A percentile compares a stretch with the other conserved stretches of the same genome.
Conservation (phyloP, 2,329 filamentous ascomycete species). For the Xylaria multiplex region DNA sequence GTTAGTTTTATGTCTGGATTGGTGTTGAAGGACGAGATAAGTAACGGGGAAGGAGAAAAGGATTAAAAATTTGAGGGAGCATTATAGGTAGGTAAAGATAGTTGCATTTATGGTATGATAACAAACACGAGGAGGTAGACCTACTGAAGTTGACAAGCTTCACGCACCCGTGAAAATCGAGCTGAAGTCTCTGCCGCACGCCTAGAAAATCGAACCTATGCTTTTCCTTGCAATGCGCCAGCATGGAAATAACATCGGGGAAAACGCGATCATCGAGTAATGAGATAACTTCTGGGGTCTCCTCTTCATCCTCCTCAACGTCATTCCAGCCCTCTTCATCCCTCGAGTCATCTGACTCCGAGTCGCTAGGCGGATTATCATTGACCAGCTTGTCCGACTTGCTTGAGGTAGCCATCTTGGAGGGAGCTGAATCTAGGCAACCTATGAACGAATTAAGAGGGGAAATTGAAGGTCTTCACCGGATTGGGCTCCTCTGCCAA, state of each 20-base stretch:
- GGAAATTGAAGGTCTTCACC: constrained; percentile 22
- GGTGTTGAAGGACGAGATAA: neutral
- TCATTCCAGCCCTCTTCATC: constrained; percentile 63
- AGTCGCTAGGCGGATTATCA: constrained; percentile 46
- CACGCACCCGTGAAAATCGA: constrained; percentile 79
- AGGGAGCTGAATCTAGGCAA: neutral
- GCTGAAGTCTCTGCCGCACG: constrained; percentile 63
- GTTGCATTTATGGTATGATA: neutral
- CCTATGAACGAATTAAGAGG: constrained; percentile 14
- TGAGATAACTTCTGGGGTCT: constrained; percentile 70
- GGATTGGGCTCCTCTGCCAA: constrained; percentile 18
- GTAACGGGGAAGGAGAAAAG: neutral
- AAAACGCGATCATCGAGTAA: constrained; percentile 75
- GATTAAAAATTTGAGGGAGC: neutral
- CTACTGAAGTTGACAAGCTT: constrained; percentile 77
- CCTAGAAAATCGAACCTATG: constrained; percentile 74
- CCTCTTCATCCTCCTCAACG: constrained; percentile 68
- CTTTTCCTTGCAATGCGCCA: constrained; percentile 73
- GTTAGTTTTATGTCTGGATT: constrained; percentile 24
- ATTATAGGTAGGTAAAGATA: neutral
- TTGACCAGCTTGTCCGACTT: constrained; percentile 15
- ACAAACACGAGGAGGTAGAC: constrained; percentile 24
- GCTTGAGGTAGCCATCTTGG: constrained; percentile 31
- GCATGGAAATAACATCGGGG: constrained; percentile 70
- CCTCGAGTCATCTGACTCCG: constrained; percentile 52